phyloP scores from a whole-genome alignment of 2,329 filamentous ascomycete genomes.

The Ambrosiella xylebori region DNA sequence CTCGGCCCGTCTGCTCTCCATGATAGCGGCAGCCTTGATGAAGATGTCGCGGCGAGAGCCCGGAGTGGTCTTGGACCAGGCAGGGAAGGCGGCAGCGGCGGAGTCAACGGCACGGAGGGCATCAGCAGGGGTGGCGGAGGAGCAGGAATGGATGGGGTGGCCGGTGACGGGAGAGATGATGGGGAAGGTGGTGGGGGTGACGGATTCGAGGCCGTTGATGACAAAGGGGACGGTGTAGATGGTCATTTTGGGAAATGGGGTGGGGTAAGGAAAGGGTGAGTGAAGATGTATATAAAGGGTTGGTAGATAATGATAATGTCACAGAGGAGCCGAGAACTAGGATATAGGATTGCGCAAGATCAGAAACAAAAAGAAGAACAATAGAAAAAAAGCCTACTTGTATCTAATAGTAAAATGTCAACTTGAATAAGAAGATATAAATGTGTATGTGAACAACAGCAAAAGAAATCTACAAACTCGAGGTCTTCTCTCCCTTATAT shows the following conservation, averaged over 20 bases:
- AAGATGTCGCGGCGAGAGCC: constrained; percentile 50
- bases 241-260: not conserved
- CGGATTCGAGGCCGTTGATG: constrained; percentile 28
- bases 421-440: not conserved
- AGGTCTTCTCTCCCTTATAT: not conserved
- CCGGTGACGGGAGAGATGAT: constrained; percentile 39
- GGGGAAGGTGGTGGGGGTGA: constrained; percentile 31
- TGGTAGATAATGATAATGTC: not conserved
- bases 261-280: not conserved
- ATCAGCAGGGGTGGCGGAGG: constrained; percentile 37
- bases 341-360: no score
- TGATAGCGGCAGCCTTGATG: constrained; percentile 47
- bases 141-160: constrained; percentile 35
- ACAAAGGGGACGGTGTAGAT: constrained; percentile 22
- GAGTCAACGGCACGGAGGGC: constrained; percentile 34
- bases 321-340: no score
- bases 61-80: constrained; percentile 49
- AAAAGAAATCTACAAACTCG: not conserved
- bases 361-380: no score
- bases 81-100: constrained; percentile 49
- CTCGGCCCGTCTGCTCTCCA: constrained; percentile 43
- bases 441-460: not conserved
- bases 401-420: not conserved
- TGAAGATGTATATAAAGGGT: not conserved
- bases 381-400: no score